Base-by-base conservation (phyloP, 1,284 basidiomycete genomes). In the Sparassis latifolia region DNA sequence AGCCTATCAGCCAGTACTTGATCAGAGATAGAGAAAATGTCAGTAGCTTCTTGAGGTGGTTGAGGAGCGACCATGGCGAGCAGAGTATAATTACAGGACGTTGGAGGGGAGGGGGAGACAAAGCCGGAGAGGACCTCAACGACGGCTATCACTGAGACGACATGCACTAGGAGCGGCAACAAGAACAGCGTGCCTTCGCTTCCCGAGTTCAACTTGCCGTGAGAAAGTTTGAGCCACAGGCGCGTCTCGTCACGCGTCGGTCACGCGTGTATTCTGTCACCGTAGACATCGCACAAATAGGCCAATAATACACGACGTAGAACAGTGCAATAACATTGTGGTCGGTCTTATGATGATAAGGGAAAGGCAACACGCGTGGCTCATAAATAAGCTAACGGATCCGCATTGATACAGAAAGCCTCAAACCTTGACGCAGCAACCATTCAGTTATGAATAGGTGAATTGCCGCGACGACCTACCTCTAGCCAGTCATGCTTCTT, bases 1-100 rank as follows among this genome's bases (percentile, higher is more conserved):
- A 89, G 72, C 49, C 79, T 79, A 57, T 87, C 78, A 40, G 80
- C 79, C 42, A 89, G 72, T 50, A 78, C 79, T 52, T 85, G 76
- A 70, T 81, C 78, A 5, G 79, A 76, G 47, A 82, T 70, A 29
- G 76, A 76, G 65, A 74, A 79, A 46, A 79, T 73, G 62, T 78
- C 75, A 5, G 67, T 70, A 40, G 66, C 64, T 49, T 73, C 64
- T 4, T 64, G 45, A 10, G 69, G 60, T 2, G 67, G 55, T 35
- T 58, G 62, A 31, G 65, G 61, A 3, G 59, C 55, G 47, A 63
- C 58, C 52, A 55, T 59, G 51, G 49, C 32, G 50, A 44, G n/a
- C 35, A 33, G 55, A 51, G 42, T 57, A 55, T 47, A 53, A 51
- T 44, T 58, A 58, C 59, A 62, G 48, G 53, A 38, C 49, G 51